Evolutionary conservation across 176 grass and related monocot genomes (phyloP), one percentile per base, ranked within the genome.

Genomic region (Tuctoria greenei): DNA sequence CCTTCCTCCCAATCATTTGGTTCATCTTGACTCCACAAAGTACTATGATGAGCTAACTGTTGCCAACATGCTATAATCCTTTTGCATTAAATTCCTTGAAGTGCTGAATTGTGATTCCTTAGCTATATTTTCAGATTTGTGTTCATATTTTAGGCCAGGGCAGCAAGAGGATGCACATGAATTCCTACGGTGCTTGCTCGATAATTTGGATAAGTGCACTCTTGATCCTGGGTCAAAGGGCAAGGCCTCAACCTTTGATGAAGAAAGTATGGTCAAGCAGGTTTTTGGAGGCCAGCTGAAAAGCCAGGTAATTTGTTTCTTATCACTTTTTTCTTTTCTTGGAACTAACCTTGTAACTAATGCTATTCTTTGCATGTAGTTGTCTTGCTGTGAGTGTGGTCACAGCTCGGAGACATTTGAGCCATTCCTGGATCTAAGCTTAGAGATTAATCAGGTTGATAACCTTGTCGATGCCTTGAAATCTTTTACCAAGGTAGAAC

Each of bases 81-180:
- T 81, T 57, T 12, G 17, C 14, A 4, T 51, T n/a, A 56, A 66
- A 61, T 52, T 78, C 35, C 84, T 55, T 37, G 59, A 68, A 31
- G 7, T 26, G 55, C 10, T 58, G 10, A 58, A 26, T 3, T 90
- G 27, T 21, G 64, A 66, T 77, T 81, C 79, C 89, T 92, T 88
- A 71, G 89, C 79, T 69, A 59, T 25, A 62, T 83, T 89, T 81
- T 10, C 64, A 98, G 95, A 94, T 86, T 81, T 93, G 84, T 93
- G 86, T 37, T 73, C 86, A 59, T 72, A 89, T 85, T 98, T 93
- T 75, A 83, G 66, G 55, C 67, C 61, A 47, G 91, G 89, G 17
- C 79, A 88, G 55, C 88, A 98, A 91, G 95, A 90, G 62, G 95
- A 97, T 77, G 95, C 95, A 9, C 95, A 98, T 76, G 91, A 98